Conservation (phyloP, 2,329 filamentous ascomycete species). For the Pyrenophora seminiperda region DNA sequence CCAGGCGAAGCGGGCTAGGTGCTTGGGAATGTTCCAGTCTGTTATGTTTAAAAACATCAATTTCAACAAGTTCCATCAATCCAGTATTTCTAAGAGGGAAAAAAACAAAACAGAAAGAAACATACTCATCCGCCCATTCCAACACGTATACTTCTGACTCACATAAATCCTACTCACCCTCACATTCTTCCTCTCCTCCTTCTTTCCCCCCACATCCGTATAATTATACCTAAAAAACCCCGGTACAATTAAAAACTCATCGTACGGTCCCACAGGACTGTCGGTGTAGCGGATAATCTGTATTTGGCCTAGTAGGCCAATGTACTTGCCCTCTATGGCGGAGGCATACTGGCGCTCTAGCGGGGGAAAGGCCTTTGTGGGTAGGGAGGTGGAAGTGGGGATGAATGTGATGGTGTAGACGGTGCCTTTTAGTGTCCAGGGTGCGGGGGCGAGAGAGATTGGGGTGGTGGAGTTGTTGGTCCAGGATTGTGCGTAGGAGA, state of each 20-base stretch:
- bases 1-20: neutral
- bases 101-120: neutral
- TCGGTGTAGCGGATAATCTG: neutral
- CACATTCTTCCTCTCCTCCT: neutral
- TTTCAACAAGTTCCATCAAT: too few relatives aligned
- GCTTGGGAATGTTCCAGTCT: constrained; percentile 1
- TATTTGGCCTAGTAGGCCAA: neutral
- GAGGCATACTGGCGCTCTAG: neutral
- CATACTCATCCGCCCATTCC: neutral
- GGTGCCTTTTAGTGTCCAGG: neutral
- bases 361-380: neutral
- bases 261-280: neutral
- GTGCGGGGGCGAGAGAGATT: neutral
- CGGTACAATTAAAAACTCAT: neutral
- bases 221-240: neutral
- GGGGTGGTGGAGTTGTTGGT: neutral
- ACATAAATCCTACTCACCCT: neutral
- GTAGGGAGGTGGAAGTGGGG: neutral
- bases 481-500: neutral
- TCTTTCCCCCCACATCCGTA: neutral
- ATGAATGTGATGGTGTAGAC: neutral
- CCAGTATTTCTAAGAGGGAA: too few relatives aligned
- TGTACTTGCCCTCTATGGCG: neutral
- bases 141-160: neutral
- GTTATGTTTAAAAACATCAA: too few relatives aligned